Percentiles rank a stretch among this genome's conserved stretches.
Evolutionary conservation across 352 stramenopile genomes (phyloP).

Genomic region (Globisporangium nunn): DNA sequence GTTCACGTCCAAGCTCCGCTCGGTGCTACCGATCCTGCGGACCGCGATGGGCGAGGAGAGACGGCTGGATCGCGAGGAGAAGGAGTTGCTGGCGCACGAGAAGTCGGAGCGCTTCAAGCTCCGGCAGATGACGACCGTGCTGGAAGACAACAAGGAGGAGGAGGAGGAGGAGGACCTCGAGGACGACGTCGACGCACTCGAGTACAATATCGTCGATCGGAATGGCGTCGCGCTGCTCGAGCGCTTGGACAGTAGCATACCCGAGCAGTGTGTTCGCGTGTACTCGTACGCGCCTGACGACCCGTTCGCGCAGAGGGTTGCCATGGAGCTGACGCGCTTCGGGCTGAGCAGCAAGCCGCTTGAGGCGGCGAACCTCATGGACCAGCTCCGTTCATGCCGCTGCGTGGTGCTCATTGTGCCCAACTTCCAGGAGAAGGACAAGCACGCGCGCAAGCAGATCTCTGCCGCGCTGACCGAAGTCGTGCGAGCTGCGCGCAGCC

Average conservation of each 20-base stretch:
- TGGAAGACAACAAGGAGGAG: constrained; percentile 12
- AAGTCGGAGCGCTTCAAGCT: constrained; percentile 10
- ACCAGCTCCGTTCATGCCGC: constrained; percentile 11
- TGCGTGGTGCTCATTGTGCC: constrained; percentile 35
- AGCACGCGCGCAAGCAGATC: constrained; percentile 27
- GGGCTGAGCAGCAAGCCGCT: constrained; percentile 7
- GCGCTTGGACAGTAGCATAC: background rate
- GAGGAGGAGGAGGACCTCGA: constrained; percentile 4
- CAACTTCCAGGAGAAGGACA: constrained; percentile 20
- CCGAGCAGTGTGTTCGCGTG: constrained; percentile 6
- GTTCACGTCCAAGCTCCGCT: constrained; percentile 36
- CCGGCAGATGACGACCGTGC: constrained; percentile 18
- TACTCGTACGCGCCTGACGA: constrained; percentile 11
- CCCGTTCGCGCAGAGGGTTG: constrained; percentile 8
- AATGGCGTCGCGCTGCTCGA: background rate
- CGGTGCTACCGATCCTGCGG: constrained; percentile 37
- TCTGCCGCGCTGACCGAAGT: constrained; percentile 29
- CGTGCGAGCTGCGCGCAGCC: constrained; percentile 24
- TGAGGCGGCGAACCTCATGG: constrained; percentile 6
- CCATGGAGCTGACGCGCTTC: constrained; percentile 12
- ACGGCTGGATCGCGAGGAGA: constrained; percentile 29
- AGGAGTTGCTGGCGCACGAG: constrained; percentile 23
- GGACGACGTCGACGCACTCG: constrained; percentile 2
- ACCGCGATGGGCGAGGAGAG: constrained; percentile 41
- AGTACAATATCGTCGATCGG: background rate